Base-by-base conservation (phyloP, 2,329 filamentous ascomycete species). In the Golovinomyces cichoracearum region DNA sequence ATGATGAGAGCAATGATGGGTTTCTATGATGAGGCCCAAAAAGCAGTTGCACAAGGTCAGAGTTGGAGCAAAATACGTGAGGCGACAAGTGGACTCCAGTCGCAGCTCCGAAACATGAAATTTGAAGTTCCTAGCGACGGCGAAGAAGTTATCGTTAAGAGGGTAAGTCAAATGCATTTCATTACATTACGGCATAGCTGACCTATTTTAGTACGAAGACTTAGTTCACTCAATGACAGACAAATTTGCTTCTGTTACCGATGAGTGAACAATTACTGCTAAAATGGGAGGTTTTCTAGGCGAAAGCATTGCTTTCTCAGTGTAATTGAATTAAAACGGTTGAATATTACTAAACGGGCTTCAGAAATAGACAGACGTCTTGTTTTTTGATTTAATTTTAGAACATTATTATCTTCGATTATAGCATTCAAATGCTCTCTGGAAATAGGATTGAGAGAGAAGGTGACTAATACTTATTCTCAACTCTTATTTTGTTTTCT, bases 1-100 rank as follows among this genome's bases (percentile, higher is more conserved):
- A 95, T 98, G 90, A 98, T 98, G 90, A 94, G 93, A 74, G 80
- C 84, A 54, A 95, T 98, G 78, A 83, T 98, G 71, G 83, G 80
- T 50, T 98, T 88, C 74, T 84, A 94, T 63, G 92, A 98, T 60
- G 90, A 98, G 70, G 79, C 84, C 22, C 88, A 95, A 64, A 95
- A 94, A 74, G 85, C 84, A 5, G 74, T 98, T 61, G 73, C 81
- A 5, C 84, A 93, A 64, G 90, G 90, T 52, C 81, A 88, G 66
- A 80, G 69, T 65, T 98, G 90, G 90, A 69, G 71, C 62, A 94
- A 93, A 74, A 80, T 98, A 49, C 78, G 88, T 56, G 90, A 98
- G 59, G 76, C 82, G 29, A 98, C 90, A 12, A 69, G 73, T 50
- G 88, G 94, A 22, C 76, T 95, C 57, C 86, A 94, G 69, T 73